Conservation (phyloP, 257 asterid species). For the Petrea volubilis region DNA sequence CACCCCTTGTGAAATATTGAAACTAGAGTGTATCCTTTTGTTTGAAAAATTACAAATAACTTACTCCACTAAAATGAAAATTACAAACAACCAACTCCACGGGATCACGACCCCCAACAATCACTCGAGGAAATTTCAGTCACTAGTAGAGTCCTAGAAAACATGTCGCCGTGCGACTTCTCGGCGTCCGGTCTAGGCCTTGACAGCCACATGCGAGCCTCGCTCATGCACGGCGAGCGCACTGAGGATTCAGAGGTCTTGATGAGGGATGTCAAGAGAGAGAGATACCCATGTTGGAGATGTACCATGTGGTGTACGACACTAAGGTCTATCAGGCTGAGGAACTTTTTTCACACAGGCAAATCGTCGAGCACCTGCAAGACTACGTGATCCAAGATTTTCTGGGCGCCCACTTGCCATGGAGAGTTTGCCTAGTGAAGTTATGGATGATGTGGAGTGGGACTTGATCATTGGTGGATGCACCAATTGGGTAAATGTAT, state of each 20-base stretch:
- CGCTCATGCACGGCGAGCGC: conserved; percentile 36
- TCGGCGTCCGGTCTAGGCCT: conserved; percentile 38
- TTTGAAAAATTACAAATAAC: too few species aligned
- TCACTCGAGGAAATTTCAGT: conserved; percentile 26
- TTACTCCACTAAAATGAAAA: too few species aligned
- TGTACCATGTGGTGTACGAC: conserved; percentile 29
- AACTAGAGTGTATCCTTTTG: too few species aligned
- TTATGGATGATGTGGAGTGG: conserved; percentile 39
- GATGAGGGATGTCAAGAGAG: conserved; percentile 21
- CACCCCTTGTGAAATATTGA: too few species aligned
- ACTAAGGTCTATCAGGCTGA: conserved; percentile 28
- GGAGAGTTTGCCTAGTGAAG: conserved; percentile 29
- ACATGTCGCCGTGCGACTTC: conserved; percentile 45
- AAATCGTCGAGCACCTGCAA: conserved; percentile 25
- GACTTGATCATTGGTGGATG: conserved; percentile 51
- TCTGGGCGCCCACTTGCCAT: conserved; percentile 33
- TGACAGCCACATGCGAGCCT: conserved; percentile 41
- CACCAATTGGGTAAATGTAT: conserved; percentile 34
- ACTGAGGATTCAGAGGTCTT: conserved; percentile 35
- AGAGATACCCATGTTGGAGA: conserved; percentile 28
- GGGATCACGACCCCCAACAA: conserved; percentile 29
- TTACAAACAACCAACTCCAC: too few species aligned
- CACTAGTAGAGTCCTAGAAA: conserved; percentile 29
- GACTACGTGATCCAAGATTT: conserved; percentile 30
- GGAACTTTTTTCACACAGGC: conserved; percentile 22